Evolutionary conservation across 306 rosid species (phyloP), one percentile per base, ranked within the genome.

Genomic region (Leucaena leucocephala): DNA sequence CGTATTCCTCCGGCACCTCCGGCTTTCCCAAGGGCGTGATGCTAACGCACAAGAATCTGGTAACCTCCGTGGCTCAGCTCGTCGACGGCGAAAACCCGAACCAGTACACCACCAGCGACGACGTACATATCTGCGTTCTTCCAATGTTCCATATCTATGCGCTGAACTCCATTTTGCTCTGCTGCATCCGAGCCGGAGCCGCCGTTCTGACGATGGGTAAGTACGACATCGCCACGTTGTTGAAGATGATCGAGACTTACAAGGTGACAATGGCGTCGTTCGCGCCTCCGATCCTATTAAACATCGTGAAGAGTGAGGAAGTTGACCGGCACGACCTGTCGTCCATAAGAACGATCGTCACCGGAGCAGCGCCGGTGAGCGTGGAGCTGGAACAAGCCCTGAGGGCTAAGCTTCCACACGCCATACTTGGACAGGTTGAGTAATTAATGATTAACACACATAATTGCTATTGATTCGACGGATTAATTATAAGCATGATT

Each of bases 341-440:
- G 71, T 92, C 96, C 9, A 75, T 94, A n/a, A 54, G 94, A 7
- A 83, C 52, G 12, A 89, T 90, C 27, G 57, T 90, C 74, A 87
- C 97, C 0, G 98, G 98, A 6, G 98, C 94, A 0, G 97, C 98
- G 1, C 97, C 98, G 0, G 80, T 91, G 87, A 93, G 97, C 68
- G 64, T 72, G 73, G 96, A 90, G 17, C 90, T 94, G 1, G 90
- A 88, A 77, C 86, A 85, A 46, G 88, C 97, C 9, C 76, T 90
- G 0, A 78, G 84, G 46, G 82, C 89, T 6, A 86, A 86, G 84
- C 87, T 94, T 33, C 97, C 96, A 0, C 76, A 45, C 14, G 93
- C 91, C 22, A 82, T 35, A 40, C 90, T 94, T 16, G 97, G 93
- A 71, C 98, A 90, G 96, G 98, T 87, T 1, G 17, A 63, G 35